Conservation (phyloP, 768 basidiomycete genomes). For the Omphalotus guepiniiformis region DNA sequence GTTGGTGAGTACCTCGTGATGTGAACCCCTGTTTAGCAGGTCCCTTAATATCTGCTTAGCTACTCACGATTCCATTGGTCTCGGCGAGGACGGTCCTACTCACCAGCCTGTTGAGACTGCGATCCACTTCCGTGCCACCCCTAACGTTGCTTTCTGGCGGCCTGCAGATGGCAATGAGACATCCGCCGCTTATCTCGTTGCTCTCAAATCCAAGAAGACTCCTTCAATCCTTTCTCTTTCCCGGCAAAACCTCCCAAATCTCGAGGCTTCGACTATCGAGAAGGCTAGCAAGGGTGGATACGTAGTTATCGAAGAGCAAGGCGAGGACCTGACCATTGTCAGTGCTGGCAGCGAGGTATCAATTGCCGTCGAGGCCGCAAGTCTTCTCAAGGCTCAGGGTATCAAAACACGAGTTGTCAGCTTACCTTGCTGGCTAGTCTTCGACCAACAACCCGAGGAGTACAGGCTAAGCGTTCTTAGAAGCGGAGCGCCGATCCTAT, state of each 20-base stretch:
- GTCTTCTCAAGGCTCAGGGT: conserved; percentile 71
- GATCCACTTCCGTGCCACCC: conserved; percentile 80
- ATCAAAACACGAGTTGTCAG: conserved; percentile 81
- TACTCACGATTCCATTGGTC: conserved; percentile 93
- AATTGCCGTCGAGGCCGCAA: conserved; percentile 85
- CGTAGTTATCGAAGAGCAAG: conserved; percentile 74
- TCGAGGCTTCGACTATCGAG: conserved; percentile 84
- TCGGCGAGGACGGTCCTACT: conserved; percentile 91
- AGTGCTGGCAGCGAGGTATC: conserved; percentile 85
- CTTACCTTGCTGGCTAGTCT: conserved; percentile 87
- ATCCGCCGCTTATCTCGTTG: conserved; percentile 85
- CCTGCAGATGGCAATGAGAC: conserved; percentile 97
- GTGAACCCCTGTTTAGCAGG: neutral
- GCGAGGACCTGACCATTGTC: conserved; percentile 87
- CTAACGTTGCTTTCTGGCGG: conserved; percentile 91
- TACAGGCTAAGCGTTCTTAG: conserved; percentile 84
- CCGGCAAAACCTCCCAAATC: conserved; percentile 90
- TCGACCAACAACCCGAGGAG: conserved; percentile 73
- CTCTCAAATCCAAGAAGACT: conserved; percentile 68
- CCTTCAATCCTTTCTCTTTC: conserved; percentile 84
- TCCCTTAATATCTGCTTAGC: conserved; percentile 37
- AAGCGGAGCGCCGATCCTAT: conserved; percentile 85
- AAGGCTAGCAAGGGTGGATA: conserved; percentile 83
- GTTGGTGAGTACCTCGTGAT: conserved; percentile 55
- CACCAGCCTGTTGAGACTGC: conserved; percentile 94